Conservation (phyloP, 345 rosid genomes). For the Turritis glabra region DNA sequence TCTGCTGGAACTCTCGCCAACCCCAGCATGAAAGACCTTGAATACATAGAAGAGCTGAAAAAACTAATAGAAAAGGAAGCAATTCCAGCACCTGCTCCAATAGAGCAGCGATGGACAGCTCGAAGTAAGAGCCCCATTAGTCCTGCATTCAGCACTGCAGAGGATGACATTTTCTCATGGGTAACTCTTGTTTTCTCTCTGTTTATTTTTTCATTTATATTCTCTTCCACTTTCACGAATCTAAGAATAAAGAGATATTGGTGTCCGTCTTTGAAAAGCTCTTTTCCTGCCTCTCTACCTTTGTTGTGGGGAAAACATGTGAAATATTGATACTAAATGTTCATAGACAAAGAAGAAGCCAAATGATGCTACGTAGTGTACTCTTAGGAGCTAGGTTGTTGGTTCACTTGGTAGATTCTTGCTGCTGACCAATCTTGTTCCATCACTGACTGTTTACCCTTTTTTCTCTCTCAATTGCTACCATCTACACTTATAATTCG, state of each 20-base stretch:
- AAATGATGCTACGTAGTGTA: neutral
- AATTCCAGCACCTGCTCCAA: slow-evolving; percentile 86
- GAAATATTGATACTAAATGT: neutral
- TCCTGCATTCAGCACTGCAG: slow-evolving; percentile 76
- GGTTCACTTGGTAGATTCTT: slow-evolving; percentile 7
- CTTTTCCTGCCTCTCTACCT: neutral
- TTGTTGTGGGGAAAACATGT: slow-evolving; percentile 1
- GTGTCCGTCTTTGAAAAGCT: slow-evolving; percentile 1
- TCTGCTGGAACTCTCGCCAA: slow-evolving; percentile 88
- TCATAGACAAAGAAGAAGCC: neutral
- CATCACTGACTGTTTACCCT: neutral
- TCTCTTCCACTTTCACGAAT: neutral
- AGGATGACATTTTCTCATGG: slow-evolving; percentile 90
- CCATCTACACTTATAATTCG: neutral
- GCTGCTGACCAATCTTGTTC: slow-evolving; percentile 10
- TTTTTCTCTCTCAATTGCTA: neutral
- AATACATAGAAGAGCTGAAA: slow-evolving; percentile 81
- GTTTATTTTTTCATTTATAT: neutral
- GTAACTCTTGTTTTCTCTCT: slow-evolving; percentile 43
- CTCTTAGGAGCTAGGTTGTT: neutral
- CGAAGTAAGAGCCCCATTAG: slow-evolving; percentile 84
- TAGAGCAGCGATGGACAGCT: slow-evolving; percentile 97
- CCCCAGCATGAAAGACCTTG: slow-evolving; percentile 92
- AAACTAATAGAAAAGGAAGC: slow-evolving; percentile 76
- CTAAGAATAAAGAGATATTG: neutral